Base-by-base conservation (phyloP, 202 grass and related monocot genomes). In the Hordeum pubiflorum region DNA sequence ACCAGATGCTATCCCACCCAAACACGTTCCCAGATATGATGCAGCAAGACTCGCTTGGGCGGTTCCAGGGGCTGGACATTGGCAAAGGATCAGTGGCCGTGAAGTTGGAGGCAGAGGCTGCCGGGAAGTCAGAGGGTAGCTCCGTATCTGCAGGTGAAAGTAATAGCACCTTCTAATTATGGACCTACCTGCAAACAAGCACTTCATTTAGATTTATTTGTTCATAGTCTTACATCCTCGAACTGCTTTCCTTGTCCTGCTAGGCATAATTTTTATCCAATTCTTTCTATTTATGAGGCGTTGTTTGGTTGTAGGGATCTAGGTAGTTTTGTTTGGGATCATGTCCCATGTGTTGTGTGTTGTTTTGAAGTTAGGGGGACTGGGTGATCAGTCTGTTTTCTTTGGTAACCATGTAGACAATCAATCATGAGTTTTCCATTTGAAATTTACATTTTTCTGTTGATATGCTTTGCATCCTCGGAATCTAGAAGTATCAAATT, bases 11-110 rank as follows among this genome's bases (percentile, higher is more conserved):
- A 59, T 77, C 75, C 70, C 89, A 89, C 40, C 89, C 81, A 26
- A 96, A 85, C 82, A 78, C 90, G 44, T 40, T 98, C 74, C 84
- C 87, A 0, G 89, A 93, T 84, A 90, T 87, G 69, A 91, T 99
- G 90, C 90, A 94, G 62, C 96, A 99, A 84, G 96, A 99, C 41
- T 83, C 96, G 0, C 81, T 93, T 40, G 92, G 90, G 73, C 64
- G 90, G 57, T 65, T 93, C 43, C 89, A 99, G 67, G 92, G 86
- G 54, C 76, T 96, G 77, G 92, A 90, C 72, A 93, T 99, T 84
- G 85, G 96, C 70, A 99, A 89, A 67, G 90, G 88, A 4, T 84
- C 84, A 66, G 56, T 63, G 40, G 27, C 80, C 78, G 87, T 94
- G 54, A 94, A 94, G 76, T 64, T 80, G 12, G 86, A 94, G 84